Evolutionary conservation across 2,329 filamentous ascomycete species (phyloP).

Genomic region (Didymella arachidicola): DNA sequence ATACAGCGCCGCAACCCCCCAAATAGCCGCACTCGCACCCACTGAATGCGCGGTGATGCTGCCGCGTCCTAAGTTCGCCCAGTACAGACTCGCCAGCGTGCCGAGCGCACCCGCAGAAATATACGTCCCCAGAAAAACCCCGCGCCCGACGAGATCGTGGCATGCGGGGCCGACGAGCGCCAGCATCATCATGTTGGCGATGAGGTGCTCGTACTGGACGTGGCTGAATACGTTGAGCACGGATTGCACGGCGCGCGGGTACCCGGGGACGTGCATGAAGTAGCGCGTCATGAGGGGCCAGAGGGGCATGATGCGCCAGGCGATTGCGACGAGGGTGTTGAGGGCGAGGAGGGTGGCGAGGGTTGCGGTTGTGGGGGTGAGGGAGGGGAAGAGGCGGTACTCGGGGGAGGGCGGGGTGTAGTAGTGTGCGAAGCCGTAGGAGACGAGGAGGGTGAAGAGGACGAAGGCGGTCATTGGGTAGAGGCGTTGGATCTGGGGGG

Average conservation of each 20-base stretch:
- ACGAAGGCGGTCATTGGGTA: conserved; percentile 48
- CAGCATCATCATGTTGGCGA: conserved; percentile 70
- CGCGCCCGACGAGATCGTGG: conserved; percentile 48
- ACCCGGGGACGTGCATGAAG: conserved; percentile 55
- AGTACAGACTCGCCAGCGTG: conserved; percentile 41
- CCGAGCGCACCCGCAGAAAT: conserved; percentile 46
- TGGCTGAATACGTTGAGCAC: conserved; percentile 75
- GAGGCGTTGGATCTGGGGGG: conserved; percentile 43
- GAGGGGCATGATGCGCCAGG: conserved; percentile 70
- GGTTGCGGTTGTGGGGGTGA: conserved; percentile 53
- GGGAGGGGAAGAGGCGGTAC: conserved; percentile 46
- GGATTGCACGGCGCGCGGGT: conserved; percentile 68
- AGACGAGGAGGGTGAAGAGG: conserved; percentile 35
- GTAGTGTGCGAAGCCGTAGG: conserved; percentile 41
- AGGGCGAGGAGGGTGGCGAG: conserved; percentile 67
- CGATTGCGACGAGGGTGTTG: conserved; percentile 65
- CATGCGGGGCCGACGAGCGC: conserved; percentile 68
- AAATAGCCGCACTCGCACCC: conserved; percentile 46
- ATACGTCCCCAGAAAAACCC: conserved; percentile 48
- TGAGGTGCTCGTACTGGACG: conserved; percentile 63
- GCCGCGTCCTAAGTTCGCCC: conserved; percentile 44
- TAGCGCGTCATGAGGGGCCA: conserved; percentile 74
- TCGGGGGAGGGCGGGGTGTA: conserved; percentile 42
- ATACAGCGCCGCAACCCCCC: conserved; percentile 43
- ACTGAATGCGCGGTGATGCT: conserved; percentile 40